These are phyloP conservation scores for Paraleonurus japonicus DNA, from an alignment of 257 asterid species.

Conservation along the genomic window DNA sequence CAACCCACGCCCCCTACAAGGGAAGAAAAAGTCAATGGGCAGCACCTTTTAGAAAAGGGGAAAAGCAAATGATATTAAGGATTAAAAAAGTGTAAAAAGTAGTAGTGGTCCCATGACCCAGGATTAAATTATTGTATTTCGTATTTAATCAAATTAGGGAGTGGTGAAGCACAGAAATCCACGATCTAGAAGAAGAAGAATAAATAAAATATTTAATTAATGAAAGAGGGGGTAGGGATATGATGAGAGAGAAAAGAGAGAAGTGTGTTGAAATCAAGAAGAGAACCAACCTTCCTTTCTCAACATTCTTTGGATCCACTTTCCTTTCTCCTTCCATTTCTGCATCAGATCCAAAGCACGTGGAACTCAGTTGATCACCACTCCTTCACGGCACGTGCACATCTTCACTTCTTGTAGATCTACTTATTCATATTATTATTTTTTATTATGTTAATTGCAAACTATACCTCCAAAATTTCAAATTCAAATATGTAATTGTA, in stretches of 20 bases:
- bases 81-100: background rate
- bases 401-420: constrained; percentile 28
- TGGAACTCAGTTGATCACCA: constrained; percentile 57
- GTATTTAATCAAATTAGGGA: background rate
- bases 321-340: background rate
- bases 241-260: background rate
- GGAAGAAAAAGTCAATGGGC: constrained; percentile 3
- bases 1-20: too few species aligned
- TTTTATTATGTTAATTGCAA: too few species aligned
- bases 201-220: constrained; percentile 13
- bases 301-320: constrained; percentile 10
- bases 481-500: too few species aligned
- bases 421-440: background rate
- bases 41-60: background rate
- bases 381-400: constrained; percentile 74
- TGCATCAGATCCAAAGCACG: constrained; percentile 90
- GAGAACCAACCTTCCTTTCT: constrained; percentile 18
- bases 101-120: constrained; percentile 23
- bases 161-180: constrained; percentile 19
- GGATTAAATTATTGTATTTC: background rate
- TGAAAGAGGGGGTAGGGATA: background rate
- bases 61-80: background rate
- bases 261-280: constrained; percentile 27
- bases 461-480: too few species aligned
- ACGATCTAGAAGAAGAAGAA: constrained; percentile 19